Conservation (phyloP, 495 filamentous ascomycete genomes). For the Pyrenopolyporus hunteri region DNA sequence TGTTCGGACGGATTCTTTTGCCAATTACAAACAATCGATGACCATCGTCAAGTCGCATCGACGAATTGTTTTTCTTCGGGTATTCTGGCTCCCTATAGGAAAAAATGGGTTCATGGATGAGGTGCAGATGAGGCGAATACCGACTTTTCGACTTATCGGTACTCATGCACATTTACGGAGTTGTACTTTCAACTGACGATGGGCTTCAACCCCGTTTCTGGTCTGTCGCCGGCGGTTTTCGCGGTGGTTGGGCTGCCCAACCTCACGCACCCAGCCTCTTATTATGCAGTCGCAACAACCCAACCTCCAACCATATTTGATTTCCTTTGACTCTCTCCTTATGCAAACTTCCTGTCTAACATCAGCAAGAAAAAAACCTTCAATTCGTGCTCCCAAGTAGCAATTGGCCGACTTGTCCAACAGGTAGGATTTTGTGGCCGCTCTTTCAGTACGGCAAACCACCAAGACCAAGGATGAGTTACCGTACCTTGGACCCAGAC, state of each 20-base stretch:
- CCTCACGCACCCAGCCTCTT: constrained; percentile 34
- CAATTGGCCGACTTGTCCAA: constrained; percentile 32
- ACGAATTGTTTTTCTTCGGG: background rate
- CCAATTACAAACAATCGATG: background rate
- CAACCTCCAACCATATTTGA: constrained; percentile 37
- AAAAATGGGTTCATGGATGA: background rate
- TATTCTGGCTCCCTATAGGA: background rate
- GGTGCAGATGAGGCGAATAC: background rate
- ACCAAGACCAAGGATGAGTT: constrained; percentile 16
- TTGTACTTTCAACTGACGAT: constrained; percentile 19
- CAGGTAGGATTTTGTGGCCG: constrained; percentile 28
- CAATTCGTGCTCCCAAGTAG: constrained; percentile 25
- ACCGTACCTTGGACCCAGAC: constrained; percentile 9
- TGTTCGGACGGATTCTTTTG: background rate
- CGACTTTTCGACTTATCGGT: background rate
- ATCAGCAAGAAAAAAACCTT: constrained; percentile 12
- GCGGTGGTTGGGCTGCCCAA: constrained; percentile 33
- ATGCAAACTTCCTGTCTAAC: constrained; percentile 27
- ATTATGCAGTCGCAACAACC: constrained; percentile 13
- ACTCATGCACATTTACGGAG: background rate
- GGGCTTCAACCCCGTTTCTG: constrained; percentile 1
- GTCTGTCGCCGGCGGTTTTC: no score
- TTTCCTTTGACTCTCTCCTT: constrained; percentile 7
- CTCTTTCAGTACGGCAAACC: background rate
- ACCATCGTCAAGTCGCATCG: background rate